These are phyloP conservation scores for Fusarium poae DNA, from an alignment of 2,329 filamentous ascomycete genomes.

Conservation along the genomic window DNA sequence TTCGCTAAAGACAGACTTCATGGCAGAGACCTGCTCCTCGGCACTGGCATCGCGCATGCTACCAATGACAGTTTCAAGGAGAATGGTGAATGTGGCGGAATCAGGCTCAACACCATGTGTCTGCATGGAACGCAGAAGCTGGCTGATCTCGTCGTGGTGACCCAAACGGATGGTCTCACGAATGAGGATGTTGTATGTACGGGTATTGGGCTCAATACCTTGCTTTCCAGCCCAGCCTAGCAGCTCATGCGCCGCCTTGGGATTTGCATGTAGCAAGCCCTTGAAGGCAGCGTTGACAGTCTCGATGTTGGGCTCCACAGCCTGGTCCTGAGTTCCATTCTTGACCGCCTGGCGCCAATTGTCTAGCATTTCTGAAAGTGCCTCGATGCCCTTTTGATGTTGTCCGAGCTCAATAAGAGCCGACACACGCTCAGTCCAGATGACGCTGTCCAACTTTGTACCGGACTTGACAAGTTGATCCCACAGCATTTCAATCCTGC, in stretches of 20 bases:
- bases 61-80: slow-evolving; percentile 71
- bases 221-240: slow-evolving; percentile 70
- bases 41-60: slow-evolving; percentile 56
- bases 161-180: slow-evolving; percentile 66
- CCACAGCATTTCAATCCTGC: slow-evolving; percentile 77
- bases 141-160: slow-evolving; percentile 61
- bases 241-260: slow-evolving; percentile 64
- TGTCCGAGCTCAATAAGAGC: slow-evolving; percentile 71
- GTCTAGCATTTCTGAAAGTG: slow-evolving; percentile 74
- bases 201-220: slow-evolving; percentile 67
- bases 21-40: slow-evolving; percentile 64
- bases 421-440: slow-evolving; percentile 79
- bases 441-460: slow-evolving; percentile 70
- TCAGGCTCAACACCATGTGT: slow-evolving; percentile 68
- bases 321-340: slow-evolving; percentile 44
- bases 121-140: slow-evolving; percentile 71
- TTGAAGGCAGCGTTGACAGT: slow-evolving; percentile 78
- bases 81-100: slow-evolving; percentile 78
- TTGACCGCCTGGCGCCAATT: slow-evolving; percentile 65
- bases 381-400: slow-evolving; percentile 68
- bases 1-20: slow-evolving; percentile 67
- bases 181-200: slow-evolving; percentile 79
- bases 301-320: slow-evolving; percentile 71
- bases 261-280: slow-evolving; percentile 68
- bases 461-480: slow-evolving; percentile 68